Percentiles rank a stretch among this genome's conserved stretches.
Conservation (phyloP, 2,329 filamentous ascomycete genomes). For the Diplodia scrobiculata region DNA sequence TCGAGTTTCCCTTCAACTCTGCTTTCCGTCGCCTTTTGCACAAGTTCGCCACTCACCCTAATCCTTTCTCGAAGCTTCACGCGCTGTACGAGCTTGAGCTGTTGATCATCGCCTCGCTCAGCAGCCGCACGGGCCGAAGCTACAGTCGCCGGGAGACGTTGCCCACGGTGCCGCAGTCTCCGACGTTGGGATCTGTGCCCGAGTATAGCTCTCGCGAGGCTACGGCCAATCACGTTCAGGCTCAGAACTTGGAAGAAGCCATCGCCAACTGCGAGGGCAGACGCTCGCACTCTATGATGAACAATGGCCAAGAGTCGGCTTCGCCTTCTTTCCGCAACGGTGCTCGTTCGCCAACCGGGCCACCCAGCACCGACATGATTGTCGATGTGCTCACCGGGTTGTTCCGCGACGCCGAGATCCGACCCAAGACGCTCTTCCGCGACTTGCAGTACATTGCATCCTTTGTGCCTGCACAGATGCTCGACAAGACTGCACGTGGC, state of each 20-base stretch:
- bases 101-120: slow-evolving; percentile 75
- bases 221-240: slow-evolving; percentile 47
- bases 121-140: slow-evolving; percentile 55
- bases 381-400: slow-evolving; percentile 49
- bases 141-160: slow-evolving; percentile 47
- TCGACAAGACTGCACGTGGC: slow-evolving; percentile 61
- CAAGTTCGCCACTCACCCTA: slow-evolving; percentile 86
- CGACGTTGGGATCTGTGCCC: slow-evolving; percentile 49
- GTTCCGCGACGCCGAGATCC: slow-evolving; percentile 50
- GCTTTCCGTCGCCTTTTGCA: slow-evolving; percentile 78
- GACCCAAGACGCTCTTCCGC: slow-evolving; percentile 53
- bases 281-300: slow-evolving; percentile 59
- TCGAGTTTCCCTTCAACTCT: slow-evolving; percentile 75
- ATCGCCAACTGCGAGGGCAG: slow-evolving; percentile 72
- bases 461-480: slow-evolving; percentile 59
- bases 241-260: slow-evolving; percentile 62
- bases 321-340: slow-evolving; percentile 34
- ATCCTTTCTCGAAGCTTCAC: slow-evolving; percentile 82
- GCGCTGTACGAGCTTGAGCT: slow-evolving; percentile 80
- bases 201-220: slow-evolving; percentile 51
- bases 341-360: slow-evolving; percentile 42
- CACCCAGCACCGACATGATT: slow-evolving; percentile 49
- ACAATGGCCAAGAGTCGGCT: slow-evolving; percentile 33
- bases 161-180: slow-evolving; percentile 49
- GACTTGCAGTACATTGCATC: slow-evolving; percentile 61